Conservation (phyloP, 139 green algal species). For the Dunaliella sp. region DNA sequence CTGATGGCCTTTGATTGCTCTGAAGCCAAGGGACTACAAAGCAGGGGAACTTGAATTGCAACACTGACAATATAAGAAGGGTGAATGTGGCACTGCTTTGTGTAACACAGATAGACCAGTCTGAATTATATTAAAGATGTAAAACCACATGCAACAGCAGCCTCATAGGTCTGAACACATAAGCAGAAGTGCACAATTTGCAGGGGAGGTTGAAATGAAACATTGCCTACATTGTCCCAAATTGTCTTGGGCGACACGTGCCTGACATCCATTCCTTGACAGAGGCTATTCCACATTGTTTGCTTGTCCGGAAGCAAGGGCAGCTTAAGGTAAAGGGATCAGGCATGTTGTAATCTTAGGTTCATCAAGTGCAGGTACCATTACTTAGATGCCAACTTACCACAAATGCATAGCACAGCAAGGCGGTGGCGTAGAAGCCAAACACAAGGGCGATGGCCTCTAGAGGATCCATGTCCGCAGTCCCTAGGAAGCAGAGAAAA, state of each 20-base stretch:
- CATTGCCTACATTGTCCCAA: background rate
- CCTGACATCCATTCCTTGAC: background rate
- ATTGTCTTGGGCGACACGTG: background rate
- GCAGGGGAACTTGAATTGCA: too few relatives aligned
- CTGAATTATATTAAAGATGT: too few relatives aligned
- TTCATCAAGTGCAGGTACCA: background rate
- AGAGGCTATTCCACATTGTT: background rate
- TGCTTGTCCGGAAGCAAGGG: too few relatives aligned
- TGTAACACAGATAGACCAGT: too few relatives aligned
- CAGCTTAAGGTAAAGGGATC: background rate
- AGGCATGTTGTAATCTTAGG: background rate
- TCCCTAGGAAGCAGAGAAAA: background rate
- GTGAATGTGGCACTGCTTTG: too few relatives aligned
- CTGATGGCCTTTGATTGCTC: too few relatives aligned
- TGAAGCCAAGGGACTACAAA: too few relatives aligned
- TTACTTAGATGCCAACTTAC: background rate
- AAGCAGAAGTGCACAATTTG: too few relatives aligned
- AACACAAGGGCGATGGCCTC: slow-evolving; percentile 12
- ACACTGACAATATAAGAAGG: too few relatives aligned
- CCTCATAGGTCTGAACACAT: too few relatives aligned
- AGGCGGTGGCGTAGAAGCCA: slow-evolving; percentile 7
- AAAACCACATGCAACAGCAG: too few relatives aligned
- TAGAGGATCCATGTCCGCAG: slow-evolving; percentile 14
- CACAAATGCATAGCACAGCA: slow-evolving; percentile 7
- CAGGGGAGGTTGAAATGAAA: too few relatives aligned